These are phyloP conservation scores for Noccaea bulbosa DNA, from an alignment of 345 rosid genomes.

Conservation along the genomic window DNA sequence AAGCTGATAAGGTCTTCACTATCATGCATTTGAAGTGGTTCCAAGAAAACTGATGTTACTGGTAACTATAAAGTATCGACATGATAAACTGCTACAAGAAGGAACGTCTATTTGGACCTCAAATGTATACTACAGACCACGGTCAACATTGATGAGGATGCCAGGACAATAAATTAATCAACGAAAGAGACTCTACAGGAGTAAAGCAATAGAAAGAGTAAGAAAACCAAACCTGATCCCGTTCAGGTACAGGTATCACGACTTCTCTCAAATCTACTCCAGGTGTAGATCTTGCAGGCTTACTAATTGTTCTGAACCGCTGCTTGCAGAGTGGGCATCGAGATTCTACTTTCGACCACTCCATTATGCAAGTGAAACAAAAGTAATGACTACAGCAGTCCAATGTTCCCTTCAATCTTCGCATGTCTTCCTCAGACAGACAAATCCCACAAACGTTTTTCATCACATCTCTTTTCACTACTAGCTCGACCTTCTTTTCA, in stretches of 20 bases:
- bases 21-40: conserved; percentile 27
- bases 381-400: conserved; percentile 93
- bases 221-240: conserved; percentile 76
- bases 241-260: conserved; percentile 75
- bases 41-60: not conserved
- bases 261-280: conserved; percentile 80
- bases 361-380: conserved; percentile 95
- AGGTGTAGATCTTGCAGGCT: conserved; percentile 73
- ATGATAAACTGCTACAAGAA: conserved; percentile 14
- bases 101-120: conserved; percentile 14
- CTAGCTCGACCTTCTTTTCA: conserved; percentile 79
- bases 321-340: conserved; percentile 97
- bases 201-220: conserved; percentile 15
- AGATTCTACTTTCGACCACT: conserved; percentile 98
- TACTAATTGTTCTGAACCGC: conserved; percentile 81
- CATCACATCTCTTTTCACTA: conserved; percentile 49
- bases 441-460: conserved; percentile 93
- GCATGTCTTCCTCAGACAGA: conserved; percentile 87
- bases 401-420: conserved; percentile 79
- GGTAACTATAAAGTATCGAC: conserved; percentile 1
- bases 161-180: not conserved
- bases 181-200: conserved; percentile 16
- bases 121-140: not conserved
- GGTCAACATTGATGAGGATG: conserved; percentile 15
- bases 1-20: conserved; percentile 16